Base-by-base conservation (phyloP, 768 basidiomycete species). In the Tylopilus plumbeoviolaceoides region DNA sequence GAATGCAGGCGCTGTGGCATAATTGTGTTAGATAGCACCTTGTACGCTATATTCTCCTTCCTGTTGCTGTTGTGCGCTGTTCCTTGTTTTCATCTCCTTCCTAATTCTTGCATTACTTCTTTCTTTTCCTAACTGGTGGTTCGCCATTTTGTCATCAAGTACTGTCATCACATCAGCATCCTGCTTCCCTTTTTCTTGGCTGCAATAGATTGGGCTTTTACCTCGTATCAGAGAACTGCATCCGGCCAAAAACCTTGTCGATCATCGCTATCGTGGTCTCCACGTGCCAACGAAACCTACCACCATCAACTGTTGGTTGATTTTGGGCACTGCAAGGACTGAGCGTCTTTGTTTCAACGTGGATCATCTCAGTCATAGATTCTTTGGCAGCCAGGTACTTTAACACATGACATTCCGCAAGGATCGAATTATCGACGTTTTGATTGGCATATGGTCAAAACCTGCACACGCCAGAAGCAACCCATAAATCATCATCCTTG, bases 21-120 rank as follows among this genome's bases (percentile, higher is more conserved):
- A 67, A 57, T 65, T 31, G 28, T 58, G 54, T 33, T 20, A 31
- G 50, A 41, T 55, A 62, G 53, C 54, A 49, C 20, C 43, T 30
- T 59, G 53, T 59, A 70, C 60, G 39, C 43, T 54, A 31, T 59
- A 47, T 50, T 53, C 54, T 50, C 20, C 48, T 51, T 57, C 48
- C 48, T 42, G 31, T 43, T 44, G 47, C 33, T 53, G 44, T 49
- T 48, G 44, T 58, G 36, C 46, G 44, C 31, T 48, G 31, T 51
- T 57, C 43, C 33, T 54, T 41, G 38, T 20, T 23, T 23, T 46
- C 36, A 20, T 36, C 40, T 50, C 17, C 5, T 21, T 59, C 50
- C 44, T 41, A 56, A 20, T 43, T 33, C 46, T 23, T 40, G 31
- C 23, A 60, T 23, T 20, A 40, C 14, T 18, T 14, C 40, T 21